Evolutionary conservation across 1,284 basidiomycete genomes (phyloP), one percentile per base, ranked within the genome.

Genomic region (Apiotrichum domesticum): DNA sequence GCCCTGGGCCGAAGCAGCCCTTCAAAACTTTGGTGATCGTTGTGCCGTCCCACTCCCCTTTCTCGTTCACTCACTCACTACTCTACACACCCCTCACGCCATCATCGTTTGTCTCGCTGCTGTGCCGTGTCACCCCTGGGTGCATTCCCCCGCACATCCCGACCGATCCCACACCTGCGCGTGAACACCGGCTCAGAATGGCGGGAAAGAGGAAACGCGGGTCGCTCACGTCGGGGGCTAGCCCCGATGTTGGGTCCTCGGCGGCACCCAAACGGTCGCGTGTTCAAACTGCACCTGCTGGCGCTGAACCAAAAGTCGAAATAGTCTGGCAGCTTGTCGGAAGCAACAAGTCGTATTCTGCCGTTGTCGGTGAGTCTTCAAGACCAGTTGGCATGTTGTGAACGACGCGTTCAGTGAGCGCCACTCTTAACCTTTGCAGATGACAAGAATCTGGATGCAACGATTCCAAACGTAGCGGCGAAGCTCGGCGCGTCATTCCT

Each of bases 301-400:
- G 46, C 14, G 51, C 37, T 4, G 54, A 39, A 6, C 47, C 15
- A 15, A 51, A 47, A 15, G 32, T 57, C 32, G 45, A 57, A 35
- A 47, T 58, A 35, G 59, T 51, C 34, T 61, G 49, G 41, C 50
- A 54, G 47, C 59, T 61, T 9, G 59, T 61, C 3, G 59, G 59
- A 5, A 58, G 42, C 21, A 43, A 55, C 32, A 58, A 48, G 43
- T 53, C n/a, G 14, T 51, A 45, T 48, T 53, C 9, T 8, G 34
- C 54, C 3, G 15, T n/a, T 6, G 35, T 53, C n/a, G 48, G 59
- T 61, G 53, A 55, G 57, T 55, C n/a, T n/a, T 35, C 35, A 14
- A 3, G 35, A n/a, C 6, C 21, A 6, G 13, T 3, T 35, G 32
- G 29, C 14, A 8, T 46, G 14, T 21, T 15, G 41, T 42, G 11